These are phyloP conservation scores for Pouteria glomerata DNA, from an alignment of 148 eudicot species.

Conservation along the genomic window DNA sequence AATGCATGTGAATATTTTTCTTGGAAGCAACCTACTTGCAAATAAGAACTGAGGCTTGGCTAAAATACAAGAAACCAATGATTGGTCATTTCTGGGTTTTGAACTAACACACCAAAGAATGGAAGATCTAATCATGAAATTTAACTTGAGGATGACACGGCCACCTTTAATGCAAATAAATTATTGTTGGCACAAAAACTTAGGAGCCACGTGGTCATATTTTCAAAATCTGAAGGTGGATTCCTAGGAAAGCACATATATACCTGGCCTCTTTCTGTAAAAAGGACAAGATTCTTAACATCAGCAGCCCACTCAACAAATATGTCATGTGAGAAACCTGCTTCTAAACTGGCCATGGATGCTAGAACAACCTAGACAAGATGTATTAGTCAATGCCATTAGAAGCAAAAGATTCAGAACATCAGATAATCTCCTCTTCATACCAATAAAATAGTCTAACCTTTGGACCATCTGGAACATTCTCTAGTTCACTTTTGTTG, in stretches of 20 bases:
- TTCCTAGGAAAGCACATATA: background rate
- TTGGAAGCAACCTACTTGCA: no score
- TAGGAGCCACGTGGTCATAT: background rate
- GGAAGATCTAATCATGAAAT: background rate
- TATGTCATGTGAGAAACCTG: constrained; percentile 92
- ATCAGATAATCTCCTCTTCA: background rate
- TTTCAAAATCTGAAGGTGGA: background rate
- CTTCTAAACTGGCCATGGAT: constrained; percentile 96
- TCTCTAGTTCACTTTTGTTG: constrained; percentile 80
- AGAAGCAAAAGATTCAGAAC: background rate
- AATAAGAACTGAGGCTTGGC: no score
- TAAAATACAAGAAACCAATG: background rate
- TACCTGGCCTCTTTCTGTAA: constrained; percentile 99
- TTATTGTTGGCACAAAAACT: background rate
- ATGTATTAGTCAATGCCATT: background rate
- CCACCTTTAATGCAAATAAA: background rate
- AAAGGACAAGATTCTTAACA: constrained; percentile 81
- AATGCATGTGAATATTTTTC: no score
- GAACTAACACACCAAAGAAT: background rate
- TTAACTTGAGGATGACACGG: constrained; percentile 1
- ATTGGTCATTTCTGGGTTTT: background rate
- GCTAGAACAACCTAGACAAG: constrained; percentile 74
- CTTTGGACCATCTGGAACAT: constrained; percentile 90
- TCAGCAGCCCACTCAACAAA: constrained; percentile 98
- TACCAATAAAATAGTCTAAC: constrained; percentile 27